A percentile compares a stretch with the other conserved stretches of the same genome.
Evolutionary conservation across 2,329 filamentous ascomycete species (phyloP).

Genomic region (Clonostachys rosea): DNA sequence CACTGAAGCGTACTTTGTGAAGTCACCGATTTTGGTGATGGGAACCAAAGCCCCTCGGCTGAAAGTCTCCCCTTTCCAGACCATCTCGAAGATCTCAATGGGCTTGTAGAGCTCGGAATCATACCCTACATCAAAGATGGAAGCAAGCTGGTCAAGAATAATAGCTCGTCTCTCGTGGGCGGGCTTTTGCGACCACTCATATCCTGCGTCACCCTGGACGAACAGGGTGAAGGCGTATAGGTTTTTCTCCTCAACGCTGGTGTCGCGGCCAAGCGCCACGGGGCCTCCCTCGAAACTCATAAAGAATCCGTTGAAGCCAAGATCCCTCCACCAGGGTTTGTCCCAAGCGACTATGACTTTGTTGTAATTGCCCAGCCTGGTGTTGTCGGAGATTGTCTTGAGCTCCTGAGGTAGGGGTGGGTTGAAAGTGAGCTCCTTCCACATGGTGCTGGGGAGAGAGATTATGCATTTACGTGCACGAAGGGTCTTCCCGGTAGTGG

Average conservation of each 20-base stretch:
- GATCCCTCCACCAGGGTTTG: conserved; percentile 14
- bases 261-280: conserved; percentile 25
- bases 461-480: conserved; percentile 31
- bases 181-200: conserved; percentile 6
- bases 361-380: conserved; percentile 22
- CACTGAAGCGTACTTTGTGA: conserved; percentile 4
- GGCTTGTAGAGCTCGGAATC: conserved; percentile 6
- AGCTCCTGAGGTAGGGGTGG: conserved; percentile 30
- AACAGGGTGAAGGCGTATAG: no score
- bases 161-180: conserved; percentile 12
- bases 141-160: conserved; percentile 18
- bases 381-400: conserved; percentile 13
- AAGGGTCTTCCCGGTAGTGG: conserved; percentile 4
- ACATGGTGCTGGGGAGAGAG: conserved; percentile 38
- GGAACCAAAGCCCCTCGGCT: conserved; percentile 17
- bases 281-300: conserved; percentile 25
- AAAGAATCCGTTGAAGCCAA: conserved; percentile 24
- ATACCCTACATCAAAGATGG: conserved; percentile 8
- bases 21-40: conserved; percentile 12
- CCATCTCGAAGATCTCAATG: conserved; percentile 11
- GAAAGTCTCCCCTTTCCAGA: conserved; percentile 12
- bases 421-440: conserved; percentile 32
- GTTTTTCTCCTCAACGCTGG: conserved; percentile 22
- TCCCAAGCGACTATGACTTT: conserved; percentile 19
- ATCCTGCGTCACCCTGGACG: no score